Conservation (phyloP, 805 yeast species). For the Saturnispora dispora region DNA sequence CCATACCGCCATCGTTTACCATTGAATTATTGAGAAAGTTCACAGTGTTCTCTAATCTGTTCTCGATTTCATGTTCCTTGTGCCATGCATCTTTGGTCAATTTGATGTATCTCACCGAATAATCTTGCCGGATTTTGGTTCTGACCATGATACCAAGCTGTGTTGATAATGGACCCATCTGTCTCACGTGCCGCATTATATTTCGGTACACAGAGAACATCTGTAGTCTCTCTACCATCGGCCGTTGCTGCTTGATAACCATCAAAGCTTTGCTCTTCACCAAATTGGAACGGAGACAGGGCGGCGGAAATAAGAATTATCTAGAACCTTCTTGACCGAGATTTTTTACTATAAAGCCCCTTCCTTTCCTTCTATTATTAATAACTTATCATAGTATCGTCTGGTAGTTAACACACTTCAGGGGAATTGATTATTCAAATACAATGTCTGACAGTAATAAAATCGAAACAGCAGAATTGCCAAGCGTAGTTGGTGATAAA, state of each 20-base stretch:
- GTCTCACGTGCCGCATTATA: neutral
- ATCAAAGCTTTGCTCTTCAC: neutral
- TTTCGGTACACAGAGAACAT: neutral
- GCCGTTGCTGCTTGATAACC: neutral
- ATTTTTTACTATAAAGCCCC: no score
- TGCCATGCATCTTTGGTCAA: neutral
- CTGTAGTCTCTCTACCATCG: neutral
- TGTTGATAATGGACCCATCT: neutral
- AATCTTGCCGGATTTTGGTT: constrained; percentile 4
- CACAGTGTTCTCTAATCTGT: constrained; percentile 1
- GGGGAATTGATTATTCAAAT: neutral
- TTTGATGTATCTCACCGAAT: neutral
- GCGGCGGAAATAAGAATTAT: neutral
- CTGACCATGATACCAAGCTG: neutral
- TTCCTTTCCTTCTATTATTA: no score
- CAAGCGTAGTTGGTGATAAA: constrained; percentile 8
- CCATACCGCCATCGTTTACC: neutral
- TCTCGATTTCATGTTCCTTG: neutral
- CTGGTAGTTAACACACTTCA: neutral
- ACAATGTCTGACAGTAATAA: neutral
- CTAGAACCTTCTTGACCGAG: neutral
- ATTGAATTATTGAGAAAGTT: constrained; percentile 1
- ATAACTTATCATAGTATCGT: no score
- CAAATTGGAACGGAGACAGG: neutral
- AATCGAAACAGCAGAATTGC: neutral